phyloP scores from a whole-genome alignment of 2,329 filamentous ascomycete species.

The Plenodomus lindquistii region DNA sequence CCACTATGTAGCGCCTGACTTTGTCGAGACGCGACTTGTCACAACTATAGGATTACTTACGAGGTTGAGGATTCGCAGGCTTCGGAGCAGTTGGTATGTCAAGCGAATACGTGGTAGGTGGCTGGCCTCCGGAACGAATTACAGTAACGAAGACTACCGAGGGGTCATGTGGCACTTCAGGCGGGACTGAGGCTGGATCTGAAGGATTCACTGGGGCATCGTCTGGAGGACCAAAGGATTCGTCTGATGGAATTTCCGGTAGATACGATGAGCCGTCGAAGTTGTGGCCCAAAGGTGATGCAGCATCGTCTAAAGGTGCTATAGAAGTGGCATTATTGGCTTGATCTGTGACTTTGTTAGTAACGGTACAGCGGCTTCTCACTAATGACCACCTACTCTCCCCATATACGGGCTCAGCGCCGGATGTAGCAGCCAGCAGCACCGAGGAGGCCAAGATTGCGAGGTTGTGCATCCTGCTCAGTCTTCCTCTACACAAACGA shows the following conservation, averaged over 20 bases:
- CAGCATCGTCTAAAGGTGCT: background rate
- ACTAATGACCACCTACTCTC: too few species aligned
- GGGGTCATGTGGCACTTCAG: background rate
- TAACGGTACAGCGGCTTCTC: background rate
- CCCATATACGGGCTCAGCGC: slow-evolving; percentile 1
- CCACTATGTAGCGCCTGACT: background rate
- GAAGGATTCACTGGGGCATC: background rate
- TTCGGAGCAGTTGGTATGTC: background rate
- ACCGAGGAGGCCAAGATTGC: slow-evolving; percentile 19
- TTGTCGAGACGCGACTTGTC: background rate
- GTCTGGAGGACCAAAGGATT: background rate
- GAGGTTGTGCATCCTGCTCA: slow-evolving; percentile 27
- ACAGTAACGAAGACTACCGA: background rate
- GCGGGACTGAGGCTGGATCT: background rate
- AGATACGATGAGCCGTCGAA: too few species aligned
- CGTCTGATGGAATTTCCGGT: background rate
- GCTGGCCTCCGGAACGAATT: background rate
- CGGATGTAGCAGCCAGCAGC: slow-evolving; percentile 18
- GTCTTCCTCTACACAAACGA: slow-evolving; percentile 21
- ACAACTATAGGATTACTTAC: background rate
- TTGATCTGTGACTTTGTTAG: slow-evolving; percentile 7
- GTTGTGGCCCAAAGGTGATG: background rate
- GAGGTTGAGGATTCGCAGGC: background rate
- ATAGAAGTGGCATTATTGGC: background rate
- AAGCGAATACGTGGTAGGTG: background rate